These are phyloP conservation scores for Apiotrichum sp. DNA, from an alignment of 1,284 basidiomycete genomes.

Conservation along the genomic window DNA sequence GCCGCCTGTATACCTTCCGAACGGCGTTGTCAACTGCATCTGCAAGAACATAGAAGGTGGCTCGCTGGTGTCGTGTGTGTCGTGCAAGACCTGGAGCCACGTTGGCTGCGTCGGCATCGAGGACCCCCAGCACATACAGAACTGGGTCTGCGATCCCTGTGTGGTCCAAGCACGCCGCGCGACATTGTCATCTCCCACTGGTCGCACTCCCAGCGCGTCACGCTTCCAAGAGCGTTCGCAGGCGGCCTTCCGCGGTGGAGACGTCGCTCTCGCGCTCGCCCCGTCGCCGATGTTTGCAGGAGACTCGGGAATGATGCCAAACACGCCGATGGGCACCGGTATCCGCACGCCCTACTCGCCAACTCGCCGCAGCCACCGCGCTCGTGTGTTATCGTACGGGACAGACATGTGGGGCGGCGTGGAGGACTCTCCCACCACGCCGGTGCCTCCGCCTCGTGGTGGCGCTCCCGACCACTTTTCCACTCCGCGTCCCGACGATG, in stretches of 20 bases:
- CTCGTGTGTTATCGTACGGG: constrained; percentile 39
- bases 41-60: constrained; percentile 28
- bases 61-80: constrained; percentile 31
- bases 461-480: constrained; percentile 28
- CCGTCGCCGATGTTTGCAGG: constrained; percentile 40
- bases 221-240: constrained; percentile 25
- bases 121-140: constrained; percentile 21
- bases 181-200: constrained; percentile 26
- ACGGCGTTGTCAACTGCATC: constrained; percentile 30
- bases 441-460: constrained; percentile 25
- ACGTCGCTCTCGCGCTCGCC: constrained; percentile 36
- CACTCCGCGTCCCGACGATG: constrained; percentile 38
- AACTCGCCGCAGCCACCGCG: constrained; percentile 22
- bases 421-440: constrained; percentile 34
- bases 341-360: constrained; percentile 20
- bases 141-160: constrained; percentile 38
- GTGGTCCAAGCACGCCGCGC: constrained; percentile 19
- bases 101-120: constrained; percentile 34
- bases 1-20: constrained; percentile 9
- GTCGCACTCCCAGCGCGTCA: constrained; percentile 4
- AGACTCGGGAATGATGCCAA: constrained; percentile 10
- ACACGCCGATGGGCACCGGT: constrained; percentile 7
- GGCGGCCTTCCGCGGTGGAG: constrained; percentile 34
- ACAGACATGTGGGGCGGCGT: constrained; percentile 35
- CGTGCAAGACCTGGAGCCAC: constrained; percentile 42